Evolutionary conservation across 1,139 yeast genomes (phyloP), one percentile per base, ranked within the genome.

Genomic region (Yamadazyma conglobata): DNA sequence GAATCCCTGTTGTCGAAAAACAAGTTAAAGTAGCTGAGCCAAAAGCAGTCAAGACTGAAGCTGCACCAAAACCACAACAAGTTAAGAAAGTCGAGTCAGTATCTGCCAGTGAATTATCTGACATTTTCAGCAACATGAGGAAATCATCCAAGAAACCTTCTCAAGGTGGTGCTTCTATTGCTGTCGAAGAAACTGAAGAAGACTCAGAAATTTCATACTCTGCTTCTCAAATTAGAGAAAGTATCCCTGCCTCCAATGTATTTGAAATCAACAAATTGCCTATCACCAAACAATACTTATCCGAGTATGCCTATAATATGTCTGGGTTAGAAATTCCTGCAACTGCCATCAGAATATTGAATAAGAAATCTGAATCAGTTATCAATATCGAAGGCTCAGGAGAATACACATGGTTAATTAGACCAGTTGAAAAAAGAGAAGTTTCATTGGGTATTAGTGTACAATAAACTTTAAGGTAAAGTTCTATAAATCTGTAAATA

Each of bases 1-100:
- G 67, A 33, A 71, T 84, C 32, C 84, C 86, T 1, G 75, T 81
- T 16, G 81, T 77, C 10, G 65, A 70, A 35, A 52, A 50, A 39
- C 51, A 32, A 24, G 20, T 21, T 10, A 23, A 33, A n/a, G 26
- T 15, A 3, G 21, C 17, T 12, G 22, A 11, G 10, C 23, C 12
- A 12, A 34, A 39, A 20, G 25, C 43, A 32, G n/a, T n/a, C n/a
- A n/a, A n/a, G n/a, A 40, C 25, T 10, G 20, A 10, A 11, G 13
- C 15, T 10, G 10, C 39, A 16, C 40, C 20, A 17, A 34, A 40
- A 25, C 23, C 30, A 4, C 19, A 29, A 17, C 36, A 27, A 19
- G 28, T 38, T 5, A 33, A 33, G 26, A 37, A 38, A 23, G 28
- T 36, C 6, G 38, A 33, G 19, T 9, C 24, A n/a, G 48, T 65